Conservation (phyloP, 257 asterid genomes). For the Buddleja alternifolia region DNA sequence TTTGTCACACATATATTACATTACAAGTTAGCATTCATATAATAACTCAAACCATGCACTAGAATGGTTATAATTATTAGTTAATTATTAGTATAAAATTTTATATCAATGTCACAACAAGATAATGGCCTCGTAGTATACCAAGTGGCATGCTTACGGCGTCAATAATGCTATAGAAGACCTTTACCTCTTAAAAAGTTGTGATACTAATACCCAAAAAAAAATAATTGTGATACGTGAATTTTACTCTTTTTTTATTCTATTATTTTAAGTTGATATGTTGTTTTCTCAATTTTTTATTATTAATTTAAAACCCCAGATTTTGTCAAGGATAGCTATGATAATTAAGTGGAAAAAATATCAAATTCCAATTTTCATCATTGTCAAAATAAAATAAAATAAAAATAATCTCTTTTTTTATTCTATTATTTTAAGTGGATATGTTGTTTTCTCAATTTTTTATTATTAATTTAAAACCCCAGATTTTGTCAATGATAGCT, state of each 20-base stretch:
- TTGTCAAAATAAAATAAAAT: too few relatives aligned
- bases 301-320: not conserved
- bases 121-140: slow-evolving; percentile 22
- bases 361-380: too few relatives aligned
- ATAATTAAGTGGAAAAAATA: not conserved
- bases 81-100: not conserved
- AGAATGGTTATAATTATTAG: too few relatives aligned
- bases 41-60: too few relatives aligned
- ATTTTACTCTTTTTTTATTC: too few relatives aligned
- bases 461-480: not conserved
- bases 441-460: not conserved
- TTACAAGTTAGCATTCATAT: too few relatives aligned
- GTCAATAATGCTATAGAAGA: not conserved
- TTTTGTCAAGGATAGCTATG: not conserved
- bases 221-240: too few relatives aligned
- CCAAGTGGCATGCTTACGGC: too few relatives aligned
- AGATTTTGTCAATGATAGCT: not conserved
- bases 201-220: too few relatives aligned
- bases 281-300: not conserved
- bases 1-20: too few relatives aligned
- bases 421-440: not conserved
- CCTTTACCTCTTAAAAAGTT: too few relatives aligned
- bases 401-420: not conserved
- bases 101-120: slow-evolving; percentile 5
- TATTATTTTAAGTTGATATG: not conserved